Evolutionary conservation across 371 early-diverging fungal genomes (phyloP), one percentile per base, ranked within the genome.

Genomic region (Zychaea mexicana): DNA sequence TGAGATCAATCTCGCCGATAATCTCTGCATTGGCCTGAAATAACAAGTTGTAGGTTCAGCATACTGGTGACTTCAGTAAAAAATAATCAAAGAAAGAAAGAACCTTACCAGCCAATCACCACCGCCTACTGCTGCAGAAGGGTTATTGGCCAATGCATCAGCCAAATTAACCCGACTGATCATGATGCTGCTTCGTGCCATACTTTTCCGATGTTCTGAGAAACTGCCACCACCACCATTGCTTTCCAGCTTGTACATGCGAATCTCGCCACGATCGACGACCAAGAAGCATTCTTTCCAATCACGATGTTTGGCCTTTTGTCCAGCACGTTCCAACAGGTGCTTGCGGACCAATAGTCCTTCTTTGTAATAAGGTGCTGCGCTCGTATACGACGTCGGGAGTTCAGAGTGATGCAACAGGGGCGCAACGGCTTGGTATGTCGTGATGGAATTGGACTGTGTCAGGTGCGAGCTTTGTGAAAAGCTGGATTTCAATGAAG

Each of bases 221-320:
- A 68, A 69, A 32, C 47, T 33, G 45, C 59, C 66, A 31, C n/a
- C n/a, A n/a, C n/a, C n/a, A n/a, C n/a, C n/a, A n/a, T n/a, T n/a
- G n/a, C n/a, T n/a, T n/a, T 92, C 93, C 52, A 90, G 74, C 61
- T 87, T 84, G 75, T 89, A 93, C 91, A 94, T 90, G 26, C 83
- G 81, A 5, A 95, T 79, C 38, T 93, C 90, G 9, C 92, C 94
- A 19, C 87, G 86, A 39, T 88, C 90, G 1, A 90, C 81, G 2
- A 92, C 85, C 19, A 91, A 83, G 45, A 88, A 89, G 67, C 93
- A 90, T 28, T 93, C 86, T 68, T 89, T 91, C 97, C 97, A 97
- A 36, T 86, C 84, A 3, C 96, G 86, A 62, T 91, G 82, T 31
- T 85, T 81, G 2, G 97, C 93, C 73, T 91, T 91, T 57, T 87